phyloP scores from a whole-genome alignment of 768 basidiomycete species.

The Boletus fagicola region DNA sequence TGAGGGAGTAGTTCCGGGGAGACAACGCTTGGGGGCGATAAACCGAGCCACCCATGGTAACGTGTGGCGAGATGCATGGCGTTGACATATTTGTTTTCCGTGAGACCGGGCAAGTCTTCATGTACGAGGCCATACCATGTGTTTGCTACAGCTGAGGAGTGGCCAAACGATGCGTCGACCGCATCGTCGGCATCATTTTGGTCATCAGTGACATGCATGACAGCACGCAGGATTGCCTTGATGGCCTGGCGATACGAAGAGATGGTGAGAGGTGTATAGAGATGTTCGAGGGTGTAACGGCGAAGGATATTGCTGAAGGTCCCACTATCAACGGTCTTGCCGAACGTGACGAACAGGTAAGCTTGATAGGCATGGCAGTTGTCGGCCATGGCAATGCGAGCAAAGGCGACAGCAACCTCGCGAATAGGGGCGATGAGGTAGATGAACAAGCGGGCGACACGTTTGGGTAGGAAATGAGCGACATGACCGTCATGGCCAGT shows the following conservation, averaged over 20 bases:
- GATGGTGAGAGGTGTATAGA: background rate
- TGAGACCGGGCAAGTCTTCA: background rate
- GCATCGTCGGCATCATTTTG: background rate
- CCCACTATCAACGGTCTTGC: background rate
- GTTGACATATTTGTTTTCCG: background rate
- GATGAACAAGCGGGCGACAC: background rate
- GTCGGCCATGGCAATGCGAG: background rate
- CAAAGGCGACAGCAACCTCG: background rate
- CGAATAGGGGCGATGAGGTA: slow-evolving; percentile 1
- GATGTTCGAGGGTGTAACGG: background rate
- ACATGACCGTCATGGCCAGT: background rate
- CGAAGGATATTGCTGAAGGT: background rate
- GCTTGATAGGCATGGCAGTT: too few species aligned
- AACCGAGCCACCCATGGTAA: background rate
- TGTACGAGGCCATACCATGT: background rate
- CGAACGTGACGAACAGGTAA: too few species aligned
- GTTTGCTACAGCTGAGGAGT: background rate
- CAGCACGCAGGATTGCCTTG: background rate
- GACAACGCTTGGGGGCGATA: too few species aligned
- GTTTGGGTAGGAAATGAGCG: background rate
- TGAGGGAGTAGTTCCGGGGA: too few species aligned
- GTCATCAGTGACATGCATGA: background rate
- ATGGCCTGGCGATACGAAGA: background rate
- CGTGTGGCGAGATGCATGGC: background rate
- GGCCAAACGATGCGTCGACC: background rate